These are phyloP conservation scores for Pythium phragmitis DNA, from an alignment of 352 stramenopile species.

Conservation along the genomic window DNA sequence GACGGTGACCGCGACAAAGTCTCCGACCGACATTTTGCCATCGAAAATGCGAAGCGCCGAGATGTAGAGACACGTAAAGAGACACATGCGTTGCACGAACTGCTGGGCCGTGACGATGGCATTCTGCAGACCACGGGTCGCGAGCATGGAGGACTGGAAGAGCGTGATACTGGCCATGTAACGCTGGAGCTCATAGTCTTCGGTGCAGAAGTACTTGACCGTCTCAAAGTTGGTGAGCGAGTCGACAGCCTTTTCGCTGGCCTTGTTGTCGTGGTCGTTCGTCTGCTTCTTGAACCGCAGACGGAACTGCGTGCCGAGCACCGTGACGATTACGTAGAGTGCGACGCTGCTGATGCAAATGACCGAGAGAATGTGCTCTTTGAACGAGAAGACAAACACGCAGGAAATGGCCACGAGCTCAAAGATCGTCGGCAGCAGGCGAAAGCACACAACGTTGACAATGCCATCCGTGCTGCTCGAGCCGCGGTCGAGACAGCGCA, in stretches of 20 bases:
- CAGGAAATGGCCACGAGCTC: conserved; percentile 94
- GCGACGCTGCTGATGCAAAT: conserved; percentile 91
- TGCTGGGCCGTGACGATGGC: conserved; percentile 94
- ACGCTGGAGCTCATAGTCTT: conserved; percentile 88
- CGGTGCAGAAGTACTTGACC: conserved; percentile 96
- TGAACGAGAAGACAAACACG: conserved; percentile 90
- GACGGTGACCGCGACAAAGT: conserved; percentile 95
- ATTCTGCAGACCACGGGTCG: conserved; percentile 90
- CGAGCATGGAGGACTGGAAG: conserved; percentile 90
- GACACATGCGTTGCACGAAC: conserved; percentile 87
- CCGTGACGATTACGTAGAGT: conserved; percentile 92
- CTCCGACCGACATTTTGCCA: conserved; percentile 82
- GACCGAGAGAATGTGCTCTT: conserved; percentile 86
- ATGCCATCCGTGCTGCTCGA: conserved; percentile 89
- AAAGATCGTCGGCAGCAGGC: conserved; percentile 91
- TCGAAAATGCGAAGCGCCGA: conserved; percentile 47
- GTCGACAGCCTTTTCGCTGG: conserved; percentile 94
- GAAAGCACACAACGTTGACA: conserved; percentile 97
- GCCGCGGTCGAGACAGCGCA: conserved; percentile 89
- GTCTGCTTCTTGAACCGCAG: conserved; percentile 91
- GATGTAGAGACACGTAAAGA: conserved; percentile 77
- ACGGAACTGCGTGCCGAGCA: conserved; percentile 63
- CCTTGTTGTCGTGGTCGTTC: conserved; percentile 95
- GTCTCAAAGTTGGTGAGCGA: conserved; percentile 98
- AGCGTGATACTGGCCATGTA: conserved; percentile 79